phyloP scores from a whole-genome alignment of 2,329 filamentous ascomycete genomes.

The Pseudomassariella vexata region DNA sequence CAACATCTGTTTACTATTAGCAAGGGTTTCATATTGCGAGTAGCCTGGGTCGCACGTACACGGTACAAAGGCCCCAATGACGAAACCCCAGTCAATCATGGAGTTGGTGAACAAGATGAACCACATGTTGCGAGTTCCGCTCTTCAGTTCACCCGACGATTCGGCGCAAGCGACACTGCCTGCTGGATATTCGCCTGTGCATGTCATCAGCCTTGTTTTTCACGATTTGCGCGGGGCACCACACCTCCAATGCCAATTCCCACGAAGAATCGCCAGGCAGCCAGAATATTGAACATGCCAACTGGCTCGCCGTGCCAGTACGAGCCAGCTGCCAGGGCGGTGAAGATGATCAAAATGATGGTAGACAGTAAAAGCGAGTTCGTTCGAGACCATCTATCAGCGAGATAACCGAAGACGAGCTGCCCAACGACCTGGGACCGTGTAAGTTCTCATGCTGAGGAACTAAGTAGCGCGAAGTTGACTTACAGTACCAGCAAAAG shows the following conservation, averaged over 20 bases:
- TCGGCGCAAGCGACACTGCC: slow-evolving; percentile 82
- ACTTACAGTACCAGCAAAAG: slow-evolving; percentile 68
- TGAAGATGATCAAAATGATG: slow-evolving; percentile 78
- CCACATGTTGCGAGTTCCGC: slow-evolving; percentile 80
- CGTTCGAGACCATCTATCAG: slow-evolving; percentile 79
- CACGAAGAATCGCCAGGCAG: slow-evolving; percentile 79
- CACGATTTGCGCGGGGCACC: slow-evolving; percentile 11
- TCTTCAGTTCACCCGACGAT: slow-evolving; percentile 74
- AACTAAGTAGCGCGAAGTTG: not conserved
- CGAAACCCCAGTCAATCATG: slow-evolving; percentile 80
- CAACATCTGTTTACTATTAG: slow-evolving; percentile 27
- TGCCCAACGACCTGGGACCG: slow-evolving; percentile 60
- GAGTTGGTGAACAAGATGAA: slow-evolving; percentile 88
- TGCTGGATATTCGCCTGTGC: slow-evolving; percentile 65
- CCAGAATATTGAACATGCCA: slow-evolving; percentile 72
- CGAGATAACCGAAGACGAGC: slow-evolving; percentile 72
- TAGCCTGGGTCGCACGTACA: slow-evolving; percentile 24
- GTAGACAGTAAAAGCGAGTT: slow-evolving; percentile 78
- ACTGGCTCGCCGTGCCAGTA: slow-evolving; percentile 65
- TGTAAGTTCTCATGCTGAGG: slow-evolving; percentile 1
- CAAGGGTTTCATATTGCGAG: not conserved
- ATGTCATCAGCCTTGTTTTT: slow-evolving; percentile 7
- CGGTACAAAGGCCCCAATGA: slow-evolving; percentile 73
- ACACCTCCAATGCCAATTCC: slow-evolving; percentile 71
- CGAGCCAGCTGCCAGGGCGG: slow-evolving; percentile 68